phyloP scores from a whole-genome alignment of 106 monocot genomes.

The Hemerocallis citrina region DNA sequence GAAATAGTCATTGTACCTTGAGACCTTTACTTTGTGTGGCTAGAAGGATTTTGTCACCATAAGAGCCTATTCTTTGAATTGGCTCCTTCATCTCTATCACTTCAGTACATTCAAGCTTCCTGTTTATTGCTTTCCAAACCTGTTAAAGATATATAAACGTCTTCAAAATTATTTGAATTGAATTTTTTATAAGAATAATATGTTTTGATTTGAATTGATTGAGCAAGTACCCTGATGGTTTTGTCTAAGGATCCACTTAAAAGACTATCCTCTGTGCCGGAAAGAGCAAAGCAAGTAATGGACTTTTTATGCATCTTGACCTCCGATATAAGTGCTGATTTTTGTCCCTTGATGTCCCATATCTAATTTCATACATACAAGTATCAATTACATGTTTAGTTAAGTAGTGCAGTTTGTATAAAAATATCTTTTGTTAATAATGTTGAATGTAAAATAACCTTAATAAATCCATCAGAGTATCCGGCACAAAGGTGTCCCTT shows the following conservation, averaged over 20 bases:
- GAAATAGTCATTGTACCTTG: slow-evolving; percentile 36
- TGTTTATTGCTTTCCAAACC: slow-evolving; percentile 76
- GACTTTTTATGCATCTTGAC: slow-evolving; percentile 69
- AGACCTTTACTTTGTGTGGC: slow-evolving; percentile 49
- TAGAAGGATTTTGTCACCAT: slow-evolving; percentile 61
- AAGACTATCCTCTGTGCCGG: slow-evolving; percentile 59
- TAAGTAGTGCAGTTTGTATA: neutral
- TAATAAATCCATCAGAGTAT: slow-evolving; percentile 80
- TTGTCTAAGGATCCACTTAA: slow-evolving; percentile 87
- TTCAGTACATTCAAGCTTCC: slow-evolving; percentile 70
- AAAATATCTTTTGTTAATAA: neutral
- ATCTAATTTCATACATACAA: slow-evolving; percentile 31
- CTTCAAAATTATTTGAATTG: neutral
- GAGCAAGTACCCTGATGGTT: slow-evolving; percentile 57
- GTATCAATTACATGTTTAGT: too few species aligned
- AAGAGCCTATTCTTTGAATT: slow-evolving; percentile 51
- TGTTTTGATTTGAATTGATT: neutral
- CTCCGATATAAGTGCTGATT: slow-evolving; percentile 47
- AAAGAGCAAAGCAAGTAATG: slow-evolving; percentile 78
- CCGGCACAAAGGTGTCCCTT: slow-evolving; percentile 74
- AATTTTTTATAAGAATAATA: neutral
- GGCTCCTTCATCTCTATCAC: slow-evolving; percentile 72
- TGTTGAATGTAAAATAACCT: too few species aligned
- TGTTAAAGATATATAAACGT: slow-evolving; percentile 16
- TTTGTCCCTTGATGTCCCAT: slow-evolving; percentile 85